phyloP scores from a whole-genome alignment of 2,329 filamentous ascomycete species.

The Bipolaris cookei region DNA sequence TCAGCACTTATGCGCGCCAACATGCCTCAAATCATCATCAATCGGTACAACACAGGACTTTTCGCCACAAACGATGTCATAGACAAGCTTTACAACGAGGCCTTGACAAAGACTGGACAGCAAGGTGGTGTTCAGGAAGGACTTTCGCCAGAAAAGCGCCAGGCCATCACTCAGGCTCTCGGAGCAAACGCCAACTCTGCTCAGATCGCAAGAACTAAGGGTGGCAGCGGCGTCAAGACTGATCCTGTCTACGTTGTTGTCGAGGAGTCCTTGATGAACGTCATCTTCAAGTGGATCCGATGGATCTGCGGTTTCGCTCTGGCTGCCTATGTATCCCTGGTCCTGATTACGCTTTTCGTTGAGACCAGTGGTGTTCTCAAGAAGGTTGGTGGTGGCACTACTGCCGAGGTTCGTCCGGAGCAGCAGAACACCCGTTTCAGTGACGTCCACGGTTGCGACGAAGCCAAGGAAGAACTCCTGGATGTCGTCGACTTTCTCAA shows the following conservation, averaged over 20 bases:
- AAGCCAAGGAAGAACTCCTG: conserved; percentile 96
- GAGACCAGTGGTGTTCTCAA: conserved; percentile 81
- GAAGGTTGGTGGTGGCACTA: conserved; percentile 73
- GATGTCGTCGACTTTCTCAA: conserved; percentile 96
- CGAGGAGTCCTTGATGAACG: conserved; percentile 80
- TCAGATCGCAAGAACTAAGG: conserved; percentile 64
- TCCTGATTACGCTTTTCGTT: conserved; percentile 80
- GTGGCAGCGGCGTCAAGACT: conserved; percentile 74
- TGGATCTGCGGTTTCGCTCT: conserved; percentile 81
- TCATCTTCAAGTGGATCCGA: conserved; percentile 89
- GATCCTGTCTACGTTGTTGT: conserved; percentile 95
- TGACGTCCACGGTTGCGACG: conserved; percentile 96
- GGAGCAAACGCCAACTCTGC: conserved; percentile 73
- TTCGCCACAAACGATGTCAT: conserved; percentile 81
- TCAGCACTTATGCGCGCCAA: conserved; percentile 87
- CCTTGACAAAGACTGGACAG: conserved; percentile 68
- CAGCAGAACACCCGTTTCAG: conserved; percentile 89
- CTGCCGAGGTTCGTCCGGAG: conserved; percentile 88
- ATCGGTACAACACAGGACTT: conserved; percentile 83
- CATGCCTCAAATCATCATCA: conserved; percentile 90
- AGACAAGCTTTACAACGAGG: conserved; percentile 80
- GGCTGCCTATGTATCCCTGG: conserved; percentile 77
- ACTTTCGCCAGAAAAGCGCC: conserved; percentile 68
- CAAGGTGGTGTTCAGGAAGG: conserved; percentile 41
- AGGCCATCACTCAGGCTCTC: conserved; percentile 82